Conservation (phyloP, 1,284 basidiomycete genomes). For the Meripilus lineatus region DNA sequence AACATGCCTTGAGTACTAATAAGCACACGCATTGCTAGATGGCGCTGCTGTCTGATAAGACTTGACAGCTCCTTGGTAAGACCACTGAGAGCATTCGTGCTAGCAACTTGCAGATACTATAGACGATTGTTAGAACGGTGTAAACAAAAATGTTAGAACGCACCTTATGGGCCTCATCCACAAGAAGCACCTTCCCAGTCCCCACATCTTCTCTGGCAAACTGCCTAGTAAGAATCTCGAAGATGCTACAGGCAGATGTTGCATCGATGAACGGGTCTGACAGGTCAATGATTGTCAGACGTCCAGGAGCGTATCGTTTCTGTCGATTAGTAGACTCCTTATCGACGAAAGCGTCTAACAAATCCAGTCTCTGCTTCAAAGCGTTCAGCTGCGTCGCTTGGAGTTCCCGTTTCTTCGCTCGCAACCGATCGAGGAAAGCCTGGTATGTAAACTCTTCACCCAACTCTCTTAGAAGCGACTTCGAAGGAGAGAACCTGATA, state of each 20-base stretch:
- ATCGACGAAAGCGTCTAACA: slow-evolving; percentile 49
- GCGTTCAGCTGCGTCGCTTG: slow-evolving; percentile 47
- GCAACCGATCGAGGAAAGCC: slow-evolving; percentile 43
- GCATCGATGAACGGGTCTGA: slow-evolving; percentile 72
- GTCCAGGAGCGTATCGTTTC: slow-evolving; percentile 44
- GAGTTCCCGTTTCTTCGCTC: slow-evolving; percentile 43
- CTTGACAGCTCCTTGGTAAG: slow-evolving; percentile 55
- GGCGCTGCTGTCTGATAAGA: slow-evolving; percentile 65
- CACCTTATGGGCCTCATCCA: slow-evolving; percentile 75
- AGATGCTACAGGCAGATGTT: slow-evolving; percentile 59
- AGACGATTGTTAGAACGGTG: neutral
- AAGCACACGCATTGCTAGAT: slow-evolving; percentile 65
- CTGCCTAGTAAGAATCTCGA: slow-evolving; percentile 61
- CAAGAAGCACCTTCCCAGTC: slow-evolving; percentile 66
- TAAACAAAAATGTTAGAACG: too few species aligned
- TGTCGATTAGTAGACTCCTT: slow-evolving; percentile 2
- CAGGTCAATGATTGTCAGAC: slow-evolving; percentile 59
- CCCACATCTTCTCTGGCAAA: slow-evolving; percentile 59
- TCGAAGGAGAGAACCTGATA: too few species aligned
- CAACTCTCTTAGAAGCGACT: slow-evolving; percentile 41
- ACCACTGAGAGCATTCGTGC: slow-evolving; percentile 28
- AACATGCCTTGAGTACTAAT: slow-evolving; percentile 64
- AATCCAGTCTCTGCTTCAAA: slow-evolving; percentile 43
- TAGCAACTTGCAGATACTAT: slow-evolving; percentile 54
- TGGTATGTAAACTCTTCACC: slow-evolving; percentile 42